Evolutionary conservation across 2,329 filamentous ascomycete species (phyloP).

Genomic region (Corinectria fuckeliana): DNA sequence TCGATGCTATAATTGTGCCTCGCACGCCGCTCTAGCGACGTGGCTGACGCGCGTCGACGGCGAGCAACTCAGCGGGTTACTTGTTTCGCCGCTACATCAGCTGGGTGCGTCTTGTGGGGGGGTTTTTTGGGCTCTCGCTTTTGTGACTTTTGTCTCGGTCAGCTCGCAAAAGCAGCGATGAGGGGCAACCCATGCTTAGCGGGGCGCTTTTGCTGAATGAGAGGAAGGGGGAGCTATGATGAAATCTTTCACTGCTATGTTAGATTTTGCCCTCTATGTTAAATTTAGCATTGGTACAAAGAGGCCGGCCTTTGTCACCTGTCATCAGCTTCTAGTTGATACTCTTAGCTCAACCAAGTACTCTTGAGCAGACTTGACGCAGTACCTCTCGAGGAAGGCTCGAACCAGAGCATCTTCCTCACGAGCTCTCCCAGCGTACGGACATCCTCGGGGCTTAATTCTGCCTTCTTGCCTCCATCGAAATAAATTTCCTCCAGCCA

Average conservation of each 20-base stretch:
- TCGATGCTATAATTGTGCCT: conserved; percentile 25
- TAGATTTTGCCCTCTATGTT: conserved; percentile 15
- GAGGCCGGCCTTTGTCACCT: too few relatives aligned
- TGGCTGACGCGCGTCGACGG: conserved; percentile 29
- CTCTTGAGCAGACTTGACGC: too few relatives aligned
- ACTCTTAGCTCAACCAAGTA: too few relatives aligned
- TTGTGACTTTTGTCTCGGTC: conserved; percentile 22
- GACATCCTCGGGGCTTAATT: too few relatives aligned
- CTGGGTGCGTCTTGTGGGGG: too few relatives aligned
- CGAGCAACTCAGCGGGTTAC: conserved; percentile 1
- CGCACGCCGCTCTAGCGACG: conserved; percentile 17
- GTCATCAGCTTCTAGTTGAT: too few relatives aligned
- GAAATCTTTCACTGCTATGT: conserved; percentile 39
- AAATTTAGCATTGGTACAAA: too few relatives aligned
- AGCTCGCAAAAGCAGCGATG: conserved; percentile 63
- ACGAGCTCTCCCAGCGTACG: too few relatives aligned
- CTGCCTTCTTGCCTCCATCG: too few relatives aligned
- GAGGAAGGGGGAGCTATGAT: conserved; percentile 40
- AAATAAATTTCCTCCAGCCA: too few relatives aligned
- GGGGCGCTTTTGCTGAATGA: conserved; percentile 53
- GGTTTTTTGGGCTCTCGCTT: conserved; percentile 8
- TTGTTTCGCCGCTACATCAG: background rate
- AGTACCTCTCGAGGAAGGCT: too few relatives aligned
- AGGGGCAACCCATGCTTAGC: conserved; percentile 60
- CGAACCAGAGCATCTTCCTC: too few relatives aligned